Conservation (phyloP, 495 filamentous ascomycete species). For the Lepidopterella palustris region DNA sequence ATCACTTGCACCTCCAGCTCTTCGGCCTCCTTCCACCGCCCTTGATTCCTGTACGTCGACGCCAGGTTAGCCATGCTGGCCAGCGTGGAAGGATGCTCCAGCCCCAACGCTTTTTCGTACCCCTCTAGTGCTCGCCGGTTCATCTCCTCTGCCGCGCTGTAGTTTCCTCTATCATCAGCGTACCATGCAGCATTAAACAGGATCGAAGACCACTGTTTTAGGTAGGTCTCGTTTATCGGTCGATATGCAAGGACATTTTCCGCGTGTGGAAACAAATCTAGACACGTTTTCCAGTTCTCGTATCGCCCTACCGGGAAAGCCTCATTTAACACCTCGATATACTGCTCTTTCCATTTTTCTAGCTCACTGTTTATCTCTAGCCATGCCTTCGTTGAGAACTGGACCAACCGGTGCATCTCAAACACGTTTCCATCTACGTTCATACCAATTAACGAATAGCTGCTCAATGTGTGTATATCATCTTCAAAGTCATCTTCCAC, state of each 20-base stretch:
- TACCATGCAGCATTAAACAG: conserved; percentile 12
- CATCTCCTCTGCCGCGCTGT: conserved; percentile 9
- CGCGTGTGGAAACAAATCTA: conserved; percentile 33
- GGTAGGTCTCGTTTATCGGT: neutral
- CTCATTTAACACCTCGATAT: conserved; percentile 32
- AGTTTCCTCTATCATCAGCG: neutral
- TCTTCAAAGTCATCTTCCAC: conserved; percentile 13
- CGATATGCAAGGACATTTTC: neutral
- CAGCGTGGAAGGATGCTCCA: conserved; percentile 5
- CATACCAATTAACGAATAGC: conserved; percentile 24
- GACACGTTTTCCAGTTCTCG: conserved; percentile 26
- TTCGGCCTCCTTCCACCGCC: neutral
- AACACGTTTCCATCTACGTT: conserved; percentile 28
- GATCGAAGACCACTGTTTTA: conserved; percentile 9
- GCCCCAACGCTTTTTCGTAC: conserved; percentile 1
- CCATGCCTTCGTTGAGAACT: conserved; percentile 43
- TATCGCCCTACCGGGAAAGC: conserved; percentile 36
- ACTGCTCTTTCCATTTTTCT: conserved; percentile 39
- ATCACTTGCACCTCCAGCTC: neutral
- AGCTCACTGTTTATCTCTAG: conserved; percentile 35
- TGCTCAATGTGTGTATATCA: conserved; percentile 15
- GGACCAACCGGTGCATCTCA: conserved; percentile 47
- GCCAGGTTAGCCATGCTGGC: neutral
- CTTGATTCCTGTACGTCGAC: neutral
- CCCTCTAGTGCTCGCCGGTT: conserved; percentile 2